Evolutionary conservation across 257 asterid species (phyloP), one percentile per base, ranked within the genome.

Genomic region (Thymus mandschuricus): DNA sequence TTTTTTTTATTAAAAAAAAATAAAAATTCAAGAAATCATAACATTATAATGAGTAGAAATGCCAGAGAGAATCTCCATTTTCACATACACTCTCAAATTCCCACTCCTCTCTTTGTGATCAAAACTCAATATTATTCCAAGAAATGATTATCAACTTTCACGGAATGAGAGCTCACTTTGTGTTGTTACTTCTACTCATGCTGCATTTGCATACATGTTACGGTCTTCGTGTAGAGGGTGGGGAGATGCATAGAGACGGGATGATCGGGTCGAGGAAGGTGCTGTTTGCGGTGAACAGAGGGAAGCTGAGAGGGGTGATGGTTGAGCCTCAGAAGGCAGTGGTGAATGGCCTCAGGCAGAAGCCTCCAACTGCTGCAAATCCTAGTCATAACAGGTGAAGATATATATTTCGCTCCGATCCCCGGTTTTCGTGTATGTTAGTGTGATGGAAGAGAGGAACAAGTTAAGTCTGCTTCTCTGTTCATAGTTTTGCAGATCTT

Each of bases 351-450:
- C 78, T 86, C 5, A 76, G 87, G 49, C 69, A 57, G 28, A 65
- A 33, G 72, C 92, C 87, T 15, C 88, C 88, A 11, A 86, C 83
- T 72, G 64, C 76, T 79, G 72, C 88, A 46, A 86, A 88, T 76
- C 95, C 92, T 4, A 82, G 73, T 31, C 92, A 88, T 70, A 86
- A 88, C 45, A 79, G 52, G 71, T 64, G 43, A 38, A 9, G 10
- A 60, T 44, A 10, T 6, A 5, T 3, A 8, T 7, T 33, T 59
- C 43, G 48, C 13, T 56, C 70, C 43, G n/a, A 33, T 68, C 51
- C 69, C 41, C 0, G 6, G 48, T 49, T 55, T 30, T 34, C 28
- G 27, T 38, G 3, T 64, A 70, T 49, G 50, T 64, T 76, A 10
- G 52, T 50, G 1, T 45, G 72, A 15, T 30, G 66, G 30, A 70